Evolutionary conservation across 164 flowering plant species (phyloP), one percentile per base, ranked within the genome.

Genomic region (Cinnamomum chago): DNA sequence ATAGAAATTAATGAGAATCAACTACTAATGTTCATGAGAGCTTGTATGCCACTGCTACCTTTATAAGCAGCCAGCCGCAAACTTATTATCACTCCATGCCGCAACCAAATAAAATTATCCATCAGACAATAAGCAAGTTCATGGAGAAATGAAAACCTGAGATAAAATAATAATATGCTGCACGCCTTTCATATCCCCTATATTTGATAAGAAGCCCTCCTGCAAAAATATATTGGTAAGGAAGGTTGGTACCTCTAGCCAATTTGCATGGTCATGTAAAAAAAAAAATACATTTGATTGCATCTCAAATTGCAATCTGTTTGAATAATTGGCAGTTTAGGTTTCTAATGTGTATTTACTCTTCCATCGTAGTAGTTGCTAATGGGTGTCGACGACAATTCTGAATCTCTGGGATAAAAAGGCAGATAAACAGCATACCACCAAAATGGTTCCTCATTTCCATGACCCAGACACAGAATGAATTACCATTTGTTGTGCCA

Each of bases 61-160:
- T 83, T 87, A 86, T 95, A 93, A 69, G 80, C 94, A 83, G 95
- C 90, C 85, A 93, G 85, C 99, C 93, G 93, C 87, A 89, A 77
- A 75, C 83, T 87, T 81, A 78, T 88, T 77, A 86, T 85, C 80
- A 81, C 81, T 82, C 79, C 76, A 79, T 66, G 24, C 25, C 11
- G n/a, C 51, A 22, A 18, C 11, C 60, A 12, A 51, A 14, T 70
- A 6, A 5, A 68, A 55, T 55, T 0, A 1, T 55, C 20, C n/a
- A 20, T 55, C 20, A 55, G 60, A 55, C n/a, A 20, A 55, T 14
- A 55, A 55, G 60, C 60, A 55, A 15, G 17, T 55, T 55, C 7
- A 55, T 55, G 70, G 62, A 55, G n/a, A 20, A 55, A 55, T 20
- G 75, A 58, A 73, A 71, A 93, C 97, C 99, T 93, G 97, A 75